A percentile compares a stretch with the other conserved stretches of the same genome.
These are phyloP conservation scores for Cryptococcus sp. DNA, from an alignment of 1,284 basidiomycete species.

Conservation along the genomic window DNA sequence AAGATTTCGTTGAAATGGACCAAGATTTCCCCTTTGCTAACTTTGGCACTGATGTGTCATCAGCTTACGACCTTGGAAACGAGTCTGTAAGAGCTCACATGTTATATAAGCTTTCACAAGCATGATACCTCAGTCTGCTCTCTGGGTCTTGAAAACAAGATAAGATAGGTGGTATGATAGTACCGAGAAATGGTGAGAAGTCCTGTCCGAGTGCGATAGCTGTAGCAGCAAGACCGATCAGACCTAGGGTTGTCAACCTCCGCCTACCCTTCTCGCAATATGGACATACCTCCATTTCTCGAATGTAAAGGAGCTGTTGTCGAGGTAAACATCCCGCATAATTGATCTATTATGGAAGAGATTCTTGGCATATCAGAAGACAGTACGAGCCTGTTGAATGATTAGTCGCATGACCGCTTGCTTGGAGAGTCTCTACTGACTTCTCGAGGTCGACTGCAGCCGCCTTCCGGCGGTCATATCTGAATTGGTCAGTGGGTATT, in stretches of 20 bases:
- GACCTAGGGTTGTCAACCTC: constrained; percentile 26
- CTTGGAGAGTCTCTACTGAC: constrained; percentile 49
- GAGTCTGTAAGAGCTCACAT: constrained; percentile 52
- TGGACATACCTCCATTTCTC: constrained; percentile 72
- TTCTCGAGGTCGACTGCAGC: constrained; percentile 94
- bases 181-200: constrained; percentile 87
- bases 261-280: background rate
- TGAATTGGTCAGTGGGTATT: constrained; percentile 4
- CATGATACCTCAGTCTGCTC: constrained; percentile 75
- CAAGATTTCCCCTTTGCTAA: constrained; percentile 93
- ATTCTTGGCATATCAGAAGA: constrained; percentile 77
- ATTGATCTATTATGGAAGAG: constrained; percentile 83
- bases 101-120: constrained; percentile 97
- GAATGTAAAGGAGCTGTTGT: constrained; percentile 75
- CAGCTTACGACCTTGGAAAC: too few relatives aligned
- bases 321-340: constrained; percentile 86
- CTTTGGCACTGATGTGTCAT: constrained; percentile 60
- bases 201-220: constrained; percentile 93
- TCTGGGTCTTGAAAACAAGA: constrained; percentile 92
- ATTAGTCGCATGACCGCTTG: constrained; percentile 2
- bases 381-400: constrained; percentile 63
- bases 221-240: constrained; percentile 93
- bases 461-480: constrained; percentile 86
- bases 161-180: constrained; percentile 86
- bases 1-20: constrained; percentile 99